A percentile compares a stretch with the other conserved stretches of the same genome.
These are phyloP conservation scores for Stephanocyclus meneghinianus DNA, from an alignment of 352 stramenopile genomes.

Conservation along the genomic window DNA sequence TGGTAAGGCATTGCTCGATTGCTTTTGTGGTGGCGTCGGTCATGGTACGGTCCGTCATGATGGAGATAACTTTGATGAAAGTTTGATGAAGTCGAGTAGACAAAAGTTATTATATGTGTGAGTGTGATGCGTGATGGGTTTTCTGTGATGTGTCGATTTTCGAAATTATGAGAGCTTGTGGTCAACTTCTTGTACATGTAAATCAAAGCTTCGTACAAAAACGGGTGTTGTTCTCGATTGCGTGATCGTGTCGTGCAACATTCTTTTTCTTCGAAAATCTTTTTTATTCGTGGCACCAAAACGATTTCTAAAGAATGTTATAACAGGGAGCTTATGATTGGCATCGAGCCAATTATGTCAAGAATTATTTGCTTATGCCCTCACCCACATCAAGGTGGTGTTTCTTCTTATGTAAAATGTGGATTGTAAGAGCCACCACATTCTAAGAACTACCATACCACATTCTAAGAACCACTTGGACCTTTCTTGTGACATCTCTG, in stretches of 20 bases:
- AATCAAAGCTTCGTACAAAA: background rate
- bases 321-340: background rate
- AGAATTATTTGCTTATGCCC: too few relatives aligned
- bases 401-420: too few relatives aligned
- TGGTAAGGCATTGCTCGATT: slow-evolving; percentile 62
- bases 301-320: slow-evolving; percentile 5
- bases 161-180: background rate
- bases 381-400: too few relatives aligned
- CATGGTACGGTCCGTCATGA: slow-evolving; percentile 58
- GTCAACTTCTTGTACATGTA: background rate
- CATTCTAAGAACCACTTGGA: too few relatives aligned
- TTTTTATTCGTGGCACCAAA: background rate
- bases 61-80: background rate
- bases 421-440: too few relatives aligned
- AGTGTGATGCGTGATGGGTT: background rate
- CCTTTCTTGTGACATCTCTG: too few relatives aligned
- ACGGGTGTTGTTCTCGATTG: background rate
- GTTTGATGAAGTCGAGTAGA: too few relatives aligned
- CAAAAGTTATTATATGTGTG: background rate
- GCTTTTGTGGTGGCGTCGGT: slow-evolving; percentile 78
- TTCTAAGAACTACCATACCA: too few relatives aligned
- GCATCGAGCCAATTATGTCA: too few relatives aligned
- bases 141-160: background rate
- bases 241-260: background rate
- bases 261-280: slow-evolving; percentile 5